phyloP scores from a whole-genome alignment of 2,329 filamentous ascomycete species.

The Gremmenia infestans region DNA sequence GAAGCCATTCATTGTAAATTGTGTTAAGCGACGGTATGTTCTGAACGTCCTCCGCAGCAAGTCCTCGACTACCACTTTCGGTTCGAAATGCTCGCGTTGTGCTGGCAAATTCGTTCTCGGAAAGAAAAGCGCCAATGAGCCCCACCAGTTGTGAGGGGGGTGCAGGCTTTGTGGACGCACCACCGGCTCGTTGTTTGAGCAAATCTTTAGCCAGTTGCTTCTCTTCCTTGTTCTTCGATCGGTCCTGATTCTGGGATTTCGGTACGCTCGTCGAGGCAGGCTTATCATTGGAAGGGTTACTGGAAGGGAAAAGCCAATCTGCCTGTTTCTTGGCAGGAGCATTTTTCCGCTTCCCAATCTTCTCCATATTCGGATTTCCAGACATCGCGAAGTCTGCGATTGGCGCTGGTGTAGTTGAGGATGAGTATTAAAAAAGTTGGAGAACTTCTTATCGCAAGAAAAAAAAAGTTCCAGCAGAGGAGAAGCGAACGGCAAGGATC shows the following conservation, averaged over 20 bases:
- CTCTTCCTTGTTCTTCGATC: constrained; percentile 24
- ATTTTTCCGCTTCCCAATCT: constrained; percentile 29
- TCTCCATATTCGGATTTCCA: constrained; percentile 30
- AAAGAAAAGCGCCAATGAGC: constrained; percentile 62
- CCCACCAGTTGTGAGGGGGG: constrained; percentile 60
- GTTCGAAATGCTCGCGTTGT: constrained; percentile 59
- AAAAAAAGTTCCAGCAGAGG: not conserved
- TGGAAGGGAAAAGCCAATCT: constrained; percentile 30
- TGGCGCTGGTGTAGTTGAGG: constrained; percentile 3
- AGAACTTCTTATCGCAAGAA: not conserved
- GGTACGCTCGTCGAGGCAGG: constrained; percentile 4
- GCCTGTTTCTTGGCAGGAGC: constrained; percentile 21
- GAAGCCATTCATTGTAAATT: constrained; percentile 37
- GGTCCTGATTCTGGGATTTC: constrained; percentile 14
- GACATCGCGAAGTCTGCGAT: constrained; percentile 17
- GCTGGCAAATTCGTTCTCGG: constrained; percentile 57
- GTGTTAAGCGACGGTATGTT: constrained; percentile 32
- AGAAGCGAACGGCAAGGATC: not conserved
- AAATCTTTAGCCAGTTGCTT: constrained; percentile 28
- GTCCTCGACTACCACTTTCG: constrained; percentile 45
- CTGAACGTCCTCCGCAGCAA: constrained; percentile 40
- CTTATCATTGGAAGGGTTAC: constrained; percentile 6
- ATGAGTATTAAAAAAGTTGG: not conserved
- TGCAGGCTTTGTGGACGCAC: constrained; percentile 27
- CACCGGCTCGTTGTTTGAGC: constrained; percentile 23